Conservation (phyloP, 2,329 filamentous ascomycete species). For the Cryphonectria nitschkei region DNA sequence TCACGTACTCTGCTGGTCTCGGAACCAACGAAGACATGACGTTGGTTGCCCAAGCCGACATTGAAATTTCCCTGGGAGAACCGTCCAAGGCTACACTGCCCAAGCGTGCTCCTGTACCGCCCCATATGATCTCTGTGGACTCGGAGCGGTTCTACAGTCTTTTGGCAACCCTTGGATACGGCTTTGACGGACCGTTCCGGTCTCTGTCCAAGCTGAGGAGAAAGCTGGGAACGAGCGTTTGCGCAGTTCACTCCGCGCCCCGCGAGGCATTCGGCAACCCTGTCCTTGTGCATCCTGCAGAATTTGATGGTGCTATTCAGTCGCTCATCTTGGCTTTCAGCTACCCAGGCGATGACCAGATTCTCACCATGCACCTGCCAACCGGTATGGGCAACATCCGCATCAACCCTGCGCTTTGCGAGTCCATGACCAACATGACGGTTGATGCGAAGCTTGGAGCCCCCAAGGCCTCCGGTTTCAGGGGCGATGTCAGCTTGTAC, state of each 20-base stretch:
- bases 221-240: neutral
- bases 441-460: constrained; percentile 5
- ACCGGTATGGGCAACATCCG: constrained; percentile 12
- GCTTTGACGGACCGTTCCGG: constrained; percentile 22
- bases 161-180: constrained; percentile 23
- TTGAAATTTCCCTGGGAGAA: constrained; percentile 1
- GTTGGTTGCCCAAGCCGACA: neutral
- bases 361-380: constrained; percentile 20
- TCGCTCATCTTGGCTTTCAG: constrained; percentile 14
- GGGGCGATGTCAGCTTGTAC: constrained; percentile 23
- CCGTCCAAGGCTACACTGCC: neutral
- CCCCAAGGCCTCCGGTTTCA: constrained; percentile 6
- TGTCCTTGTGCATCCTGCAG: constrained; percentile 19
- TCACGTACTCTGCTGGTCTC: constrained; percentile 9
- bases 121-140: constrained; percentile 15
- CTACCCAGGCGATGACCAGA: constrained; percentile 14
- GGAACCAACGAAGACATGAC: constrained; percentile 3
- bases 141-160: constrained; percentile 24
- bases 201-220: constrained; percentile 14
- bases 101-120: neutral
- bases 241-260: constrained; percentile 3
- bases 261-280: neutral
- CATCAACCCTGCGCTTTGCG: constrained; percentile 18
- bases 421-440: neutral
- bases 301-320: constrained; percentile 23